Base-by-base conservation (phyloP, 2,329 filamentous ascomycete species). In the Chaetomium globosum region DNA sequence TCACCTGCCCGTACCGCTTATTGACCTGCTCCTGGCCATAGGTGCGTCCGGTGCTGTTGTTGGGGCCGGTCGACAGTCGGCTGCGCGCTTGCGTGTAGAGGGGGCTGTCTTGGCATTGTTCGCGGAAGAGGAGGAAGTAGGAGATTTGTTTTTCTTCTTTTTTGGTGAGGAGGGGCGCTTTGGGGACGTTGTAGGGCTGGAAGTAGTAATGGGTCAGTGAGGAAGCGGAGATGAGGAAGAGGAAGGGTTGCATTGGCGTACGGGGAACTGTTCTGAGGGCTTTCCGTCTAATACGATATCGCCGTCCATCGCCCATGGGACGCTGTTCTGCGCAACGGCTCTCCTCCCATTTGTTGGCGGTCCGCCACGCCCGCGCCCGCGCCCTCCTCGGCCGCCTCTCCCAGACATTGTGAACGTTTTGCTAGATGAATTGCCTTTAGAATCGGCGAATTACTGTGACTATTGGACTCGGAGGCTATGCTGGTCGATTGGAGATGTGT, bases 11-110 rank as follows among this genome's bases (percentile, higher is more conserved):
- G 75, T 83, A 87, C 62, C 80, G 81, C 68, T 81, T 80, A 75
- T 87, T 87, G 72, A 82, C 76, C 75, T 87, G 85, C n/a, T 82
- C 79, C 71, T 85, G 84, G 69, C 83, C 83, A 75, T 87, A 87
- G 16, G 75, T 72, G 57, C 77, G 73, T 72, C 76, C 67, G 76
- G 79, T 61, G 54, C 13, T 19, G 54, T 19, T 19, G 10, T 4
- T 13, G 16, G 13, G 39, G 16, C 39, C 39, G 13, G 36, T 21
- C 19, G 60, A 43, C 16, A 74, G 70, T 28, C 75, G 73, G 26
- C 78, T 78, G 67, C 83, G 82, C 55, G 80, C 81, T 63, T 85
- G 83, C 8, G 85, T 87, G 75, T 87, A 87, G 39, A 87, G 79
- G 0, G 83, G 79, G 1, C 81, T 80, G 65, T 80, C 77, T 74